Conservation (phyloP, 106 monocot genomes). For the Acorus gramineus region DNA sequence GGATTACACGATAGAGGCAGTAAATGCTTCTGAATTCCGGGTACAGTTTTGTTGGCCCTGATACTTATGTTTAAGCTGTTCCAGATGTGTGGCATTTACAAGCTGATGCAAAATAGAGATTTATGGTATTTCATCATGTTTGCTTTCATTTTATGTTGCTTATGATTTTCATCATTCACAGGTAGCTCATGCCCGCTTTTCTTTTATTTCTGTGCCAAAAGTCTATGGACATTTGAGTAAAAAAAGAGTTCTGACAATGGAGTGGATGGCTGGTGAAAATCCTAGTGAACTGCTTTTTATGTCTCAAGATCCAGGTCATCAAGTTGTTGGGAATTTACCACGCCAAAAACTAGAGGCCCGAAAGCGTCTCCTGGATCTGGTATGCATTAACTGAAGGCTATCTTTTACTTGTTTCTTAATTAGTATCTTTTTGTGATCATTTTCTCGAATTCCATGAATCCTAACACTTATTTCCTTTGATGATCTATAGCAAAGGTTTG, state of each 20-base stretch:
- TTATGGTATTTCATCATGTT: too few relatives aligned
- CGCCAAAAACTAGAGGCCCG: constrained; percentile 45
- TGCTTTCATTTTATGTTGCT: neutral
- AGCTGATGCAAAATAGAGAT: too few relatives aligned
- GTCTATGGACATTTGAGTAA: constrained; percentile 50
- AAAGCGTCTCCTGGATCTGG: constrained; percentile 66
- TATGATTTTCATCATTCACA: constrained; percentile 16
- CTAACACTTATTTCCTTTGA: too few relatives aligned
- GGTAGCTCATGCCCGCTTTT: constrained; percentile 67
- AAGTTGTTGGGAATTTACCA: constrained; percentile 9
- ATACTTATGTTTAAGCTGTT: neutral
- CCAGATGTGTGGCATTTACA: too few relatives aligned
- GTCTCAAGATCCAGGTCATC: constrained; percentile 20
- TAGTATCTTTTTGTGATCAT: too few relatives aligned
- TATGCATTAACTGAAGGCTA: constrained; percentile 12
- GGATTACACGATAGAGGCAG: constrained; percentile 83
- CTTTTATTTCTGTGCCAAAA: constrained; percentile 76
- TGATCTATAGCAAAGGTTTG: too few relatives aligned
- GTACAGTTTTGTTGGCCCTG: constrained; percentile 19
- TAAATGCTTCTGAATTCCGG: constrained; percentile 73
- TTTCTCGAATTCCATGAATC: too few relatives aligned
- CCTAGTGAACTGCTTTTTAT: constrained; percentile 47
- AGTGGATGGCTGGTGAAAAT: constrained; percentile 71
- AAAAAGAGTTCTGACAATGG: constrained; percentile 80
- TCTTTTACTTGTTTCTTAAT: too few relatives aligned